A percentile compares a stretch with the other conserved stretches of the same genome.
phyloP scores from a whole-genome alignment of 1,139 yeast genomes.

The Magnusiomyces fungicola region DNA sequence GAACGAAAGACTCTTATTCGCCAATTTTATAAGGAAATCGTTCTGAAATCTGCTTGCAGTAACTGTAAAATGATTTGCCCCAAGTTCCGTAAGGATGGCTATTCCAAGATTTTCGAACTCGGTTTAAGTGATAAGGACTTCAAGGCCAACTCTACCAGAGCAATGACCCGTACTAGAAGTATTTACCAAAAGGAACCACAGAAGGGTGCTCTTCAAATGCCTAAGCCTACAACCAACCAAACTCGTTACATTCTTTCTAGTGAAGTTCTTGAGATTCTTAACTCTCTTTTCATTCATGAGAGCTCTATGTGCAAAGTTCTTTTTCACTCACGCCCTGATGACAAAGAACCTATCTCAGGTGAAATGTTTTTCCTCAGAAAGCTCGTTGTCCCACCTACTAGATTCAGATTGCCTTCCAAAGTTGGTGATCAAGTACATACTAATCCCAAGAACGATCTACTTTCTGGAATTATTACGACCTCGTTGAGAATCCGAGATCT shows the following conservation, averaged over 20 bases:
- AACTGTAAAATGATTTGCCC: conserved; percentile 97
- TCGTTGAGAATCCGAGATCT: conserved; percentile 78
- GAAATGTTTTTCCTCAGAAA: conserved; percentile 87
- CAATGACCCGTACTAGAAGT: conserved; percentile 55
- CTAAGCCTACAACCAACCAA: conserved; percentile 32
- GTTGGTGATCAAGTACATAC: conserved; percentile 95
- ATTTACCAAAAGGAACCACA: conserved; percentile 31
- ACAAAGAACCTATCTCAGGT: conserved; percentile 49
- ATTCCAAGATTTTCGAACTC: conserved; percentile 83
- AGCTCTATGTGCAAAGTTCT: conserved; percentile 35
- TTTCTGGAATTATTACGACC: conserved; percentile 73
- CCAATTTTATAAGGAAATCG: conserved; percentile 64
- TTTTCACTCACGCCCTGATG: conserved; percentile 72
- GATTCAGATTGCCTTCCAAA: conserved; percentile 95
- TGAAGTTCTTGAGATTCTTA: conserved; percentile 73
- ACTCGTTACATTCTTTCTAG: conserved; percentile 82
- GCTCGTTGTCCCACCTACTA: conserved; percentile 89
- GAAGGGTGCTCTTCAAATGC: conserved; percentile 31
- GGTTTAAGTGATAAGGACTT: conserved; percentile 72
- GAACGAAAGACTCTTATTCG: conserved; percentile 75
- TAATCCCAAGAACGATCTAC: conserved; percentile 83
- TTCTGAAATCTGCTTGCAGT: conserved; percentile 81
- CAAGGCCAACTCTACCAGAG: conserved; percentile 45
- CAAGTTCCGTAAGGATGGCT: conserved; percentile 89
- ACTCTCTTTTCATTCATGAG: conserved; percentile 69